phyloP scores from a whole-genome alignment of 1,284 basidiomycete species.

The Austroboletus niveus region DNA sequence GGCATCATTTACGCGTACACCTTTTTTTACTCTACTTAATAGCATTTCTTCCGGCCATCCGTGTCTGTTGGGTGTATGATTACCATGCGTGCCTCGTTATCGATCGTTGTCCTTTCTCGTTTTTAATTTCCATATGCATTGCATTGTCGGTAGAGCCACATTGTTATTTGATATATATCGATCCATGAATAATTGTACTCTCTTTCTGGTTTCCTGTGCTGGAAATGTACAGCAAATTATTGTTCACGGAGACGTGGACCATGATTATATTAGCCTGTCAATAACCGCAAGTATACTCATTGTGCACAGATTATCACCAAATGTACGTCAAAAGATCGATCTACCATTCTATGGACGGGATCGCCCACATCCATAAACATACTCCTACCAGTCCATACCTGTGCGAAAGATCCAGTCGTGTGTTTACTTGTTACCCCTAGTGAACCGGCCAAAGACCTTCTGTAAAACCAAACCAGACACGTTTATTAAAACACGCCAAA shows the following conservation, averaged over 20 bases:
- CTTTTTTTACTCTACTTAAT: conserved; percentile 8
- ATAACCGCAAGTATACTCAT: too few species aligned
- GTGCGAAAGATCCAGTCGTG: background rate
- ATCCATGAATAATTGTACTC: conserved; percentile 11
- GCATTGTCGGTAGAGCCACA: background rate
- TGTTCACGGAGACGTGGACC: too few species aligned
- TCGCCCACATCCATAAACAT: background rate
- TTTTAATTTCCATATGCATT: background rate
- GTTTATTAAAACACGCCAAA: conserved; percentile 27
- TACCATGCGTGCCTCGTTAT: conserved; percentile 4
- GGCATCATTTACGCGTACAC: conserved; percentile 6
- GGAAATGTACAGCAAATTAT: too few species aligned
- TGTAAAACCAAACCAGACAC: conserved; percentile 17
- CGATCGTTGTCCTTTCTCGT: background rate
- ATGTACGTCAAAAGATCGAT: background rate
- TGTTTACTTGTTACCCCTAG: conserved; percentile 23
- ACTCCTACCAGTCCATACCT: background rate
- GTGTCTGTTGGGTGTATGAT: conserved; percentile 21
- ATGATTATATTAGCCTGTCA: too few species aligned
- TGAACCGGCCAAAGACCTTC: conserved; percentile 28
- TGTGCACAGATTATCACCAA: background rate
- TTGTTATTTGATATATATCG: conserved; percentile 21
- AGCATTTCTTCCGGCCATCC: background rate
- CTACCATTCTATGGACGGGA: background rate
- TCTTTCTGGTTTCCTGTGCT: background rate